Evolutionary conservation across 2,329 filamentous ascomycete genomes (phyloP).

Genomic region (Claviceps digitariae): DNA sequence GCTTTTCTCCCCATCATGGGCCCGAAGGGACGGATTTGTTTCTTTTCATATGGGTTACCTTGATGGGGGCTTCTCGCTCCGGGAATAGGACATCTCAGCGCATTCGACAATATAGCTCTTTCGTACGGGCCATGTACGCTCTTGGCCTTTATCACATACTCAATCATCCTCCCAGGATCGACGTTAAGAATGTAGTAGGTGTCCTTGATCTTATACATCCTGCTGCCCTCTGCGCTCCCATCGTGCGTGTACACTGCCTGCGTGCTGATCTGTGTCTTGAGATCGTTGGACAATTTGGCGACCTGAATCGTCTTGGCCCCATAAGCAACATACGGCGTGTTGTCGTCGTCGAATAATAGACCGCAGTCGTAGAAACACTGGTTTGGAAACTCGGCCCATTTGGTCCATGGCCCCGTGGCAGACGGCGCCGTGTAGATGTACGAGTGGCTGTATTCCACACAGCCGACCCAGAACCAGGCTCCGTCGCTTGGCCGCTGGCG

Average conservation of each 20-base stretch:
- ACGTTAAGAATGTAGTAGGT: background rate
- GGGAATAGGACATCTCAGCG: background rate
- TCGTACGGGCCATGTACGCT: background rate
- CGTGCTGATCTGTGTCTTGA: background rate
- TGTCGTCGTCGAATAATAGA: background rate
- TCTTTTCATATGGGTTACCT: background rate
- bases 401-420: background rate
- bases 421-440: background rate
- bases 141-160: background rate
- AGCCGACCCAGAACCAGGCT: background rate
- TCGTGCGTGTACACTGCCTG: background rate
- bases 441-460: background rate
- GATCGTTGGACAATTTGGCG: background rate
- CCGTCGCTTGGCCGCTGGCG: background rate
- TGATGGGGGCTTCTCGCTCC: background rate
- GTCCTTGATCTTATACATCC: background rate
- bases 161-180: background rate
- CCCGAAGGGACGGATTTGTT: no score
- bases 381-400: background rate
- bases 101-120: background rate
- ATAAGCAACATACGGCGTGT: background rate
- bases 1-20: background rate
- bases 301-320: background rate
- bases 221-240: background rate
- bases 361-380: slow-evolving; percentile 1